Base-by-base conservation (phyloP, 495 filamentous ascomycete genomes). In the Xylaria castorea region DNA sequence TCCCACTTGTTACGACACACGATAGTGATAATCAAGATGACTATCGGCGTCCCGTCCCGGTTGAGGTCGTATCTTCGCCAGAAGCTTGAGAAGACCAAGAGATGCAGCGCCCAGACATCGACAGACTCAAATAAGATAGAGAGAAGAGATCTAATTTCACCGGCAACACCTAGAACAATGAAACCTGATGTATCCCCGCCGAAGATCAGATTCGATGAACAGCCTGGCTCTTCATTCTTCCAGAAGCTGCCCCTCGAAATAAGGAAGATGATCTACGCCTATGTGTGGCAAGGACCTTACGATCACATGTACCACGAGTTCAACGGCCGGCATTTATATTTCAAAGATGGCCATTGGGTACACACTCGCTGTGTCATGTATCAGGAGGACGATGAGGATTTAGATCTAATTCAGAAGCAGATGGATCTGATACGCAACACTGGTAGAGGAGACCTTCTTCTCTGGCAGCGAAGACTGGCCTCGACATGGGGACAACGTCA, bases 311-410 rank as follows among this genome's bases (percentile, higher is more conserved):
- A 80, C 51, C 76, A 80, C 36, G 51, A 69, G 7, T 27, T 46
- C 14, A 65, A 71, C 34, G 76, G 78, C 12, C 71, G 78, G 11
- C 78, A 80, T 68, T 50, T 80, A 20, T 74, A 80, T 64, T 80
- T 80, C 46, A 71, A 75, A 57, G 34, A 78, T 32, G 78, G 78
- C 34, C 78, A 74, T 53, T 80, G 78, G 78, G 58, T 63, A 2
- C 75, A 77, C 38, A 78, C 76, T 27, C 66, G 76, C 63, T 80
- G 78, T n/a, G 78, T 80, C 22, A 80, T 80, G 78, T 76, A 73
- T 40, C 55, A 76, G 7, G 69, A 78, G 7, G 78, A 78, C 2
- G 78, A 80, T 38, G 75, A 78, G 25, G 71, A 80, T 48, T 25
- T 64, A n/a, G 78, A 78, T 63, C 12, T 75, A 7, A 74, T 80